Base-by-base conservation (phyloP, 257 asterid species). In the Nicotiana knightiana region DNA sequence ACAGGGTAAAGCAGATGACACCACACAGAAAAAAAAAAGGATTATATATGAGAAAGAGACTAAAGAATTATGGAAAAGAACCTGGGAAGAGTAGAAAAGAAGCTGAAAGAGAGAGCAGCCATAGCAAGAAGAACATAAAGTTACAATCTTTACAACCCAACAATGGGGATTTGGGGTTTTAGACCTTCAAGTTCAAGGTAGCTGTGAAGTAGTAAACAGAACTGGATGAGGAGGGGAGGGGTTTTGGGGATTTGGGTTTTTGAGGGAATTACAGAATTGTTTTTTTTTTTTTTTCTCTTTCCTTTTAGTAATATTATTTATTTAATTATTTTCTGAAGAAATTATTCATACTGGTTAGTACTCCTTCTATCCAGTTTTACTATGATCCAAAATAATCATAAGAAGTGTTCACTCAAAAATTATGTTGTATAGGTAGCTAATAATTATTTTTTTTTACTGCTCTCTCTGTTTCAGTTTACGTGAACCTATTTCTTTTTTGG, bases 11-110 rank as follows among this genome's bases (percentile, higher is more conserved):
- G 28, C 66, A 48, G 13, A 71, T 15, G 59, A 30, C 26, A 81
- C 54, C 30, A 11, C 10, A 18, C 18, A 51, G 21, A 3, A 33
- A 83, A 58, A 33, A 4, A 54, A 9, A 10, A 39, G 73, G 51
- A 43, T 9, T 21, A 71, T 24, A 61, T 1, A 82, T 81, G 9
- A 46, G 24, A 66, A 13, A 79, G 55, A 21, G 10, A 8, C 18
- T 79, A 81, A 64, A 78, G 57, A 15, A 77, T 82, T 83, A 82
- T 84, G 91, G 84, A 84, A 83, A 46, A 75, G 67, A 84, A 94
- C 98, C 98, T 93, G 93, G 97, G 93, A 33, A 88, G 81, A 68
- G 91, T 84, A 51, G 93, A 80, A 77, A 90, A 87, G 67, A 89
- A 94, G 6, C 92, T 81, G 82, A 89, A 90, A 77, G 95, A 88